Conservation (phyloP, 805 yeast species). For the Candida glaebosa region DNA sequence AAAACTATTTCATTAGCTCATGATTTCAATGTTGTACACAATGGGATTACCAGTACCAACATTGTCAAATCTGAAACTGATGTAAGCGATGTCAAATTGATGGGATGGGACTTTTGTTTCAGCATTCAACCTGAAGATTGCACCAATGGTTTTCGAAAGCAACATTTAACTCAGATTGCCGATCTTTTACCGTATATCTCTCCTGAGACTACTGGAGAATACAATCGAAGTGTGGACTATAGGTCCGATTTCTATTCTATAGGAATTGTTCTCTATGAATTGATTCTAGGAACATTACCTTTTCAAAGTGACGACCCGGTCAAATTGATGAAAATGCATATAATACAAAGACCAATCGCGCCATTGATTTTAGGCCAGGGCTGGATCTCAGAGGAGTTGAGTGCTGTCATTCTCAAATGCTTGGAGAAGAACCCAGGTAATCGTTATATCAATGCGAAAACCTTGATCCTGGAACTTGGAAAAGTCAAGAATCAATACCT, state of each 20-base stretch:
- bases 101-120: constrained; percentile 50
- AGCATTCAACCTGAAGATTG: constrained; percentile 38
- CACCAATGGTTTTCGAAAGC: constrained; percentile 37
- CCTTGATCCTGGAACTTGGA: constrained; percentile 34
- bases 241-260: constrained; percentile 48
- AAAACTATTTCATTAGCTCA: constrained; percentile 29
- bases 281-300: constrained; percentile 44
- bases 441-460: constrained; percentile 28
- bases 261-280: constrained; percentile 49
- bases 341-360: constrained; percentile 38
- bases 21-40: constrained; percentile 42
- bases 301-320: constrained; percentile 39
- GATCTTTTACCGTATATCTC: constrained; percentile 46
- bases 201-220: constrained; percentile 46
- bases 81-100: constrained; percentile 29
- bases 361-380: constrained; percentile 28
- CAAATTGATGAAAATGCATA: constrained; percentile 37
- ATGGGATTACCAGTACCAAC: constrained; percentile 40
- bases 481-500: constrained; percentile 19
- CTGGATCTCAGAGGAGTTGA: constrained; percentile 29
- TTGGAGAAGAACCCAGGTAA: constrained; percentile 38
- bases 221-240: constrained; percentile 37
- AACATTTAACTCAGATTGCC: constrained; percentile 34
- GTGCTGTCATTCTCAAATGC: constrained; percentile 33
- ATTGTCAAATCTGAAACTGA: constrained; percentile 20